Percentiles rank a stretch among this genome's conserved stretches.
Evolutionary conservation across 805 yeast species (phyloP).

Genomic region (Ogataea nakhonphanomensis): DNA sequence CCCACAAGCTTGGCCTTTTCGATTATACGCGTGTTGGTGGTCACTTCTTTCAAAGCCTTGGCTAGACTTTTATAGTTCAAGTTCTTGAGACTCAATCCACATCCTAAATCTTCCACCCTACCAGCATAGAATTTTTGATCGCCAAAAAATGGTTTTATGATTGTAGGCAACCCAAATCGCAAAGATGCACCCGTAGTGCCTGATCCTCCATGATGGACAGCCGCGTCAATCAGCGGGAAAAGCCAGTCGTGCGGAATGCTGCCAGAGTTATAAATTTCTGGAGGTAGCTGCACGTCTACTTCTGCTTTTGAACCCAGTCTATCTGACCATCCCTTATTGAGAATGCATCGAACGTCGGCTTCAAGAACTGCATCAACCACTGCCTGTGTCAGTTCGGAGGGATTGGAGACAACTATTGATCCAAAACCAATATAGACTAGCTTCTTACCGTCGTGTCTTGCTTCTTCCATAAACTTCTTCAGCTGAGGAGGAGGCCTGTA

Average conservation of each 20-base stretch:
- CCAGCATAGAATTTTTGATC: slow-evolving; percentile 92
- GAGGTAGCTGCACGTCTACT: slow-evolving; percentile 56
- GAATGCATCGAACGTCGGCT: slow-evolving; percentile 80
- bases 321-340: slow-evolving; percentile 95
- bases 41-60: slow-evolving; percentile 65
- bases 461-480: slow-evolving; percentile 55
- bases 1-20: slow-evolving; percentile 66
- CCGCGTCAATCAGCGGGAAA: slow-evolving; percentile 84
- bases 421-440: slow-evolving; percentile 94
- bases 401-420: slow-evolving; percentile 85
- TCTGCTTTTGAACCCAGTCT: slow-evolving; percentile 42
- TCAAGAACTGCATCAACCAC: slow-evolving; percentile 73
- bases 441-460: slow-evolving; percentile 58
- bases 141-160: slow-evolving; percentile 92
- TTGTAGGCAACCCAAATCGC: slow-evolving; percentile 82
- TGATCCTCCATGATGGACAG: slow-evolving; percentile 96
- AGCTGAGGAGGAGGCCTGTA: slow-evolving; percentile 63
- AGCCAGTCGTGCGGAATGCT: slow-evolving; percentile 92
- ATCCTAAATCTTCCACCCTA: slow-evolving; percentile 86
- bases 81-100: slow-evolving; percentile 68
- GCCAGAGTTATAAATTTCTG: slow-evolving; percentile 65
- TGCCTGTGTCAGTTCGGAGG: slow-evolving; percentile 71
- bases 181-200: slow-evolving; percentile 95
- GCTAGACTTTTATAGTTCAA: slow-evolving; percentile 61
- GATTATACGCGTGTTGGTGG: slow-evolving; percentile 63